Evolutionary conservation across 768 basidiomycete genomes (phyloP), one percentile per base, ranked within the genome.

Genomic region (Auricularia sp.): DNA sequence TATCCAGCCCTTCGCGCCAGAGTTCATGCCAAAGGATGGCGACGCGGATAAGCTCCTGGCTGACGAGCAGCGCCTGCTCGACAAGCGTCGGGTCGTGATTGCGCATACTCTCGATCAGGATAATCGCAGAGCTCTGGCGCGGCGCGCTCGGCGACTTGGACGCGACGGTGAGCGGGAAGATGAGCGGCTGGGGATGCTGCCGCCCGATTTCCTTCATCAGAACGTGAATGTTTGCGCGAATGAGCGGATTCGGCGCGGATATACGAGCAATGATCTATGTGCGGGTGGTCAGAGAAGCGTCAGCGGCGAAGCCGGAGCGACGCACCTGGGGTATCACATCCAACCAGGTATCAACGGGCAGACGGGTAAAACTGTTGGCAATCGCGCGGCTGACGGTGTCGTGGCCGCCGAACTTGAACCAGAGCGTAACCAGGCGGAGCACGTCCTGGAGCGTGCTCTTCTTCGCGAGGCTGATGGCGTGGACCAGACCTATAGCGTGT

Each of bases 1-100:
- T 79, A 67, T 82, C 80, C 61, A 82, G 69, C 8, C 78, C 79
- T 63, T 82, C 80, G 66, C 79, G 77, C 80, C 80, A 82, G 51
- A 78, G 68, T 67, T 82, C 80, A 67, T 80, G 79, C 80, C 80
- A 82, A 4, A 80, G 72, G 54, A 82, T 80, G 3, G 80, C 80
- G 16, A 80, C 79, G 33, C 80, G 73, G 60, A 80, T 80, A 39
- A 82, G 74, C 69, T 82, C 80, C 34, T 78, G 77, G 67, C 73
- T 75, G 71, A 82, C 79, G 34, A 80, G 71, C 10, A 75, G 71
- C 1, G 79, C 80, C 67, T 80, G 78, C 63, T 80, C 80, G 62
- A 82, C 80, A 18, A 82, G 74, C 1, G 66, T 68, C 0, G 74
- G 72, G 61, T 76, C 76, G 70, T 81, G 79, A 42, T 80, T 78